Conservation (phyloP, 2,329 filamentous ascomycete species). For the Fulvia fulva region DNA sequence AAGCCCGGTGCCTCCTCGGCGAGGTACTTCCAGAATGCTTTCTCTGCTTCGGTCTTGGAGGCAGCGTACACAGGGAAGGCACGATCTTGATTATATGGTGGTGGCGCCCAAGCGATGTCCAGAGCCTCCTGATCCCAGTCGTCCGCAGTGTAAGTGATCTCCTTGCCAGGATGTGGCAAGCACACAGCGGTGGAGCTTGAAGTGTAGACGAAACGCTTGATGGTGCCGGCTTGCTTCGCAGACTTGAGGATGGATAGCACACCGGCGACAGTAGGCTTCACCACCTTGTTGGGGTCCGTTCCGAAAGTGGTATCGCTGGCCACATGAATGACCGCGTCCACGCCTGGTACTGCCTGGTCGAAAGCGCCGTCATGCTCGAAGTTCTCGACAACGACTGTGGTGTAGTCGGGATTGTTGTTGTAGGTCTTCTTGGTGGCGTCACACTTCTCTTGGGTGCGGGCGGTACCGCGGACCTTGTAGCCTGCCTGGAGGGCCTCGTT, state of each 20-base stretch:
- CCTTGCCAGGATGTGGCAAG: slow-evolving; percentile 34
- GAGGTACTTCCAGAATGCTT: slow-evolving; percentile 46
- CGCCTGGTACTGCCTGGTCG: slow-evolving; percentile 40
- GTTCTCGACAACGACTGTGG: slow-evolving; percentile 19
- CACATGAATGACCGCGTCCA: slow-evolving; percentile 44
- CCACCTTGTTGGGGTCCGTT: slow-evolving; percentile 41
- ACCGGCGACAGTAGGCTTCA: slow-evolving; percentile 37
- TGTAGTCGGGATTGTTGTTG: slow-evolving; percentile 21
- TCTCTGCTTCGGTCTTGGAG: slow-evolving; percentile 47
- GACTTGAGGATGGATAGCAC: slow-evolving; percentile 36
- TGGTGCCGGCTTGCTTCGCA: slow-evolving; percentile 37
- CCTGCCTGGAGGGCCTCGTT: slow-evolving; percentile 27
- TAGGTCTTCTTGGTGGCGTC: slow-evolving; percentile 19
- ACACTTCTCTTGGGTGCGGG: slow-evolving; percentile 21
- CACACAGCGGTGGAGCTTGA: slow-evolving; percentile 39
- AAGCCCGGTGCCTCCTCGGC: slow-evolving; percentile 43
- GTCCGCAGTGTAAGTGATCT: slow-evolving; percentile 32
- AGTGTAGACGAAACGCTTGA: slow-evolving; percentile 45
- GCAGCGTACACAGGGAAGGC: slow-evolving; percentile 42
- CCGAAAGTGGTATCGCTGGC: slow-evolving; percentile 42
- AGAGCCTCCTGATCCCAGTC: slow-evolving; percentile 31
- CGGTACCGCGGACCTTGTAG: slow-evolving; percentile 31
- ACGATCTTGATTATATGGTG: slow-evolving; percentile 23
- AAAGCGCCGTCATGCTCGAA: slow-evolving; percentile 35
- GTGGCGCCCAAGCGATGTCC: slow-evolving; percentile 33